Evolutionary conservation across 805 yeast genomes (phyloP), one percentile per base, ranked within the genome.

Genomic region (Candida ficus): DNA sequence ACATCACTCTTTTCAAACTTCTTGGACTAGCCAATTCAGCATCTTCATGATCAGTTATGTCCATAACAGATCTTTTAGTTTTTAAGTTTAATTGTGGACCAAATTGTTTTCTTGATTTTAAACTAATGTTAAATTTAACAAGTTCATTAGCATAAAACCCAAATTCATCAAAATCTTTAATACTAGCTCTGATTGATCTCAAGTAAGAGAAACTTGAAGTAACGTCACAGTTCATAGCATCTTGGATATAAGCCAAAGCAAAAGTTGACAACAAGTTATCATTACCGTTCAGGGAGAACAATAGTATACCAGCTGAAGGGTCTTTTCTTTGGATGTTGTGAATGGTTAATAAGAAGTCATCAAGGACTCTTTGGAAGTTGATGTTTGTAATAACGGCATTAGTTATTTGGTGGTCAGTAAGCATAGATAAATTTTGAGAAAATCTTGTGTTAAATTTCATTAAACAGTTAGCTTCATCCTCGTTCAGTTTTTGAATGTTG

Each of bases 281-380:
- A 36, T 56, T 56, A 28, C 61, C 61, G 37, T 56, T 56, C 20
- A 56, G 30, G 1, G 60, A 55, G 29, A 56, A 56, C 20, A 56
- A 19, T 14, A 56, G 27, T 11, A 56, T 45, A 11, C 60, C 60
- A 13, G 52, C 53, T 5, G 49, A 43, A 30, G 58, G 56, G 30
- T 54, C 57, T 20, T 44, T 47, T 22, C 37, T 34, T 33, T 52
- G 51, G 3, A 53, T 54, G 19, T 35, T 33, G 20, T 47, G 51
- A 7, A 56, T 37, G 10, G 52, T 19, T 3, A 30, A 30, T 12
- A 56, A 31, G 41, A 45, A 56, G 29, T 56, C 61, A 7, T 41
- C 45, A 10, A 52, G 4, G 9, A 50, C 37, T 36, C 53, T 55
- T 34, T 52, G 57, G 45, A 51, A 51, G 42, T 49, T 46, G 17